Evolutionary conservation across 495 filamentous ascomycete species (phyloP).

Genomic region (Oleoguttula mirabilis): DNA sequence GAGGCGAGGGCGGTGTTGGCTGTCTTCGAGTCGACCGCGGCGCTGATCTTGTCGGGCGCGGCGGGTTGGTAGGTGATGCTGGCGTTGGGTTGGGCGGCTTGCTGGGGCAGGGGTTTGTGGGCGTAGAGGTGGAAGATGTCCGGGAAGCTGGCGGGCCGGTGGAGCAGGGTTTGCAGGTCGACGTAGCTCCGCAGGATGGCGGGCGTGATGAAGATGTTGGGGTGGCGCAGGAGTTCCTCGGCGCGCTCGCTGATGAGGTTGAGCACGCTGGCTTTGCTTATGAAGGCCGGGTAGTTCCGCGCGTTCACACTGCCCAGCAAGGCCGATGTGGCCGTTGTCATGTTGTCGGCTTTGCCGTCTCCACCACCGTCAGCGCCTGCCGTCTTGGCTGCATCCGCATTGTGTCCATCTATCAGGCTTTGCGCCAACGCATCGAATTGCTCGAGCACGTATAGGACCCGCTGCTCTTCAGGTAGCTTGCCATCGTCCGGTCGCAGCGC

Average conservation of each 20-base stretch:
- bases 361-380: neutral
- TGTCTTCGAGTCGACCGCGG: slow-evolving; percentile 53
- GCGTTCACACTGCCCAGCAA: slow-evolving; percentile 27
- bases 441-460: slow-evolving; percentile 15
- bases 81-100: slow-evolving; percentile 21
- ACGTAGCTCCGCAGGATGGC: slow-evolving; percentile 57
- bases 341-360: neutral
- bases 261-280: slow-evolving; percentile 22
- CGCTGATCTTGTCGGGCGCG: slow-evolving; percentile 45
- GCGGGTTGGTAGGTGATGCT: slow-evolving; percentile 46
- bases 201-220: slow-evolving; percentile 70
- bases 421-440: slow-evolving; percentile 10
- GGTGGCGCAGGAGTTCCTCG: slow-evolving; percentile 56
- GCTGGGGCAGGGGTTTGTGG: slow-evolving; percentile 60
- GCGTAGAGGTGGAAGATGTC: slow-evolving; percentile 72
- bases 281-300: slow-evolving; percentile 11
- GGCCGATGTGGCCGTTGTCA: slow-evolving; percentile 25
- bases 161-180: slow-evolving; percentile 55
- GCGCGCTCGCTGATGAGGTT: slow-evolving; percentile 42
- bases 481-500: slow-evolving; percentile 4
- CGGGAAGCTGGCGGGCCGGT: slow-evolving; percentile 60
- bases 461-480: slow-evolving; percentile 13
- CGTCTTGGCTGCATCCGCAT: neutral
- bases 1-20: slow-evolving; percentile 60
- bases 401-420: slow-evolving; percentile 6